Evolutionary conservation across 2,329 filamentous ascomycete genomes (phyloP).

Genomic region (Cordyceps militaris): DNA sequence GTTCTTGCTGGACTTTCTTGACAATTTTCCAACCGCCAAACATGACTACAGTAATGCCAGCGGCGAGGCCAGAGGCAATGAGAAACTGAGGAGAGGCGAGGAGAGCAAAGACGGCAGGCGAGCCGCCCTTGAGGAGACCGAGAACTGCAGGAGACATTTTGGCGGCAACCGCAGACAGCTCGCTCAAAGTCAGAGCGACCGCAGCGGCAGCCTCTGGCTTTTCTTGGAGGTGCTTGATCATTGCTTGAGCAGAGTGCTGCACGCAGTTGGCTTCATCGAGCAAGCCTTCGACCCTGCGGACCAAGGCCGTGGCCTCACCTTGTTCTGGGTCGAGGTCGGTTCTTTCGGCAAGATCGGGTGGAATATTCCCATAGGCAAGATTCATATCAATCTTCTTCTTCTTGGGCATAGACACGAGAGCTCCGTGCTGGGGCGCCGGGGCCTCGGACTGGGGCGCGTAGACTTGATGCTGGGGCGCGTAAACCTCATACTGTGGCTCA

Average conservation of each 20-base stretch:
- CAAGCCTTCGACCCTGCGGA: constrained; percentile 67
- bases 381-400: constrained; percentile 72
- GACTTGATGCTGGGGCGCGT: background rate
- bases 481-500: constrained; percentile 18
- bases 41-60: constrained; percentile 91
- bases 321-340: constrained; percentile 46
- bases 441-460: background rate
- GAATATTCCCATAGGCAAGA: constrained; percentile 80
- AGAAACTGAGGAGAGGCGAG: constrained; percentile 89
- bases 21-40: constrained; percentile 97
- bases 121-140: constrained; percentile 66
- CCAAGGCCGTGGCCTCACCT: constrained; percentile 45
- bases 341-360: constrained; percentile 54
- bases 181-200: constrained; percentile 84
- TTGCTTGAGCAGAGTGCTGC: constrained; percentile 74
- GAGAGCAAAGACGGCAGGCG: constrained; percentile 79
- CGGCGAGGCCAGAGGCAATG: constrained; percentile 80
- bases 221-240: constrained; percentile 66
- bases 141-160: constrained; percentile 83
- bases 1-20: constrained; percentile 62
- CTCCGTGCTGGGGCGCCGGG: background rate
- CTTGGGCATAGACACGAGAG: constrained; percentile 15
- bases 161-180: constrained; percentile 73
- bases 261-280: constrained; percentile 84
- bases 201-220: constrained; percentile 85